These are phyloP conservation scores for Plasmodium inui DNA, from an alignment of 169 alveolate genomes.

Conservation along the genomic window DNA sequence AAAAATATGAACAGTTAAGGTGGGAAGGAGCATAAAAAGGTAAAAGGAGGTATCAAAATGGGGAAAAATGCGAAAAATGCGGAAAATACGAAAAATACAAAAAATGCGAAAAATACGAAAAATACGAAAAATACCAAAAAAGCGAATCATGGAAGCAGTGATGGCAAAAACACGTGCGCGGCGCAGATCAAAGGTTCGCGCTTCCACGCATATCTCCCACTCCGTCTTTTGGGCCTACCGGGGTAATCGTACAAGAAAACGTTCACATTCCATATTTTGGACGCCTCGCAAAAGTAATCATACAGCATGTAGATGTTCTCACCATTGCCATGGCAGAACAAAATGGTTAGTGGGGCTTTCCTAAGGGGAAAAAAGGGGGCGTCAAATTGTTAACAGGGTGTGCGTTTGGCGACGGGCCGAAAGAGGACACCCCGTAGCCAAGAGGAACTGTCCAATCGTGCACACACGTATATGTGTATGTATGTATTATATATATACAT, in stretches of 20 bases:
- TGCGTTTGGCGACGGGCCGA: background rate
- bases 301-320: conserved; percentile 73
- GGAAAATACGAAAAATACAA: background rate
- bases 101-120: background rate
- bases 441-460: background rate
- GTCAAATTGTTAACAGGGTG: background rate
- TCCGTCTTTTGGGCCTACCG: conserved; percentile 46
- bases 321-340: conserved; percentile 70
- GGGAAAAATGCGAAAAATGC: background rate
- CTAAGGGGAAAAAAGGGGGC: conserved; percentile 28
- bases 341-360: conserved; percentile 53
- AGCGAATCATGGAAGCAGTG: background rate
- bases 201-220: background rate
- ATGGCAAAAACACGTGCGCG: background rate
- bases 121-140: background rate
- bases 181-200: background rate
- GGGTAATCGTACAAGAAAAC: conserved; percentile 57
- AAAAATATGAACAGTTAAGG: conserved; percentile 17
- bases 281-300: conserved; percentile 65
- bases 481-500: conserved; percentile 11
- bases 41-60: background rate
- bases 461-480: background rate
- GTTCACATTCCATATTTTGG: conserved; percentile 69
- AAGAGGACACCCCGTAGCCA: background rate
- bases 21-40: background rate